Evolutionary conservation across 495 filamentous ascomycete species (phyloP), one percentile per base, ranked within the genome.

Genomic region (Sphaerosporella brunnea): DNA sequence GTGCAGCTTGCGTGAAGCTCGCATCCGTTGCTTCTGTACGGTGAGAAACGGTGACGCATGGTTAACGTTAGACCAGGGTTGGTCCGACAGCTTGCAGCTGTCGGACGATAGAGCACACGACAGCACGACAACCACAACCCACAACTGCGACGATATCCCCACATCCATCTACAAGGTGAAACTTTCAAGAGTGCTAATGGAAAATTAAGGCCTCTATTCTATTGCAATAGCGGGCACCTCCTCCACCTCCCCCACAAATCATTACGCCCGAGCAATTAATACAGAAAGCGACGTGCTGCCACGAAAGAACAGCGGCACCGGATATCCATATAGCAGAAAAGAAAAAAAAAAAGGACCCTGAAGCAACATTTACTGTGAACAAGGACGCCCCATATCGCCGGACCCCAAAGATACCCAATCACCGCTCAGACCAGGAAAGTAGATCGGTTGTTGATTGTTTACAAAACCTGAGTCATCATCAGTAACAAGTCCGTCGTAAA

Each of bases 381-480:
- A 43, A 25, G 25, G 24, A 46, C 26, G 30, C 43, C 25, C 25
- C 43, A 46, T 34, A 34, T 46, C 25, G 28, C 43, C 43, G 26
- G 20, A 43, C 13, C 40, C 21, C 13, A 43, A 9, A 7, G 43
- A 35, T 16, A 15, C 8, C 15, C 39, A 24, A 5, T 10, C 24
- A 39, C 5, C 5, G 13, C 13, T 39, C n/a, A 15, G 16, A 39
- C 20, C n/a, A 21, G 10, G 42, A 56, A 54, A 36, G 47, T 51
- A 57, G 26, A 20, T n/a, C n/a, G n/a, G n/a, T n/a, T n/a, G n/a
- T 46, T 40, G 38, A 58, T 59, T n/a, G n/a, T n/a, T 59, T 58
- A 59, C 55, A 59, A 54, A 51, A 59, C 51, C 56, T 59, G 15
- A n/a, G n/a, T n/a, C n/a, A n/a, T n/a, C n/a, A n/a, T n/a, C n/a